A percentile compares a stretch with the other conserved stretches of the same genome.
phyloP scores from a whole-genome alignment of 805 yeast species.

The Saccharomycopsis sp. region DNA sequence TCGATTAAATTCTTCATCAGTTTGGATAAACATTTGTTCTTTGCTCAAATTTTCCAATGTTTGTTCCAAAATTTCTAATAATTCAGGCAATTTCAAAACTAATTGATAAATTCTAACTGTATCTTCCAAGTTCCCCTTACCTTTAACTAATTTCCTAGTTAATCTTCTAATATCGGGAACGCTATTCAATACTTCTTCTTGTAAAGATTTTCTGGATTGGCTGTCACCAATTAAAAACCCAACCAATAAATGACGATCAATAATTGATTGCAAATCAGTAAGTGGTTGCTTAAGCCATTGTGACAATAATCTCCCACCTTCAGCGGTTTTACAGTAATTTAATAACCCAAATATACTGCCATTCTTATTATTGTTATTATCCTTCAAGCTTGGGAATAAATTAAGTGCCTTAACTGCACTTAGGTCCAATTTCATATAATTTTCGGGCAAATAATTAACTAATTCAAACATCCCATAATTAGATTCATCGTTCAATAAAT shows the following conservation, averaged over 20 bases:
- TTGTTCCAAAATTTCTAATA: conserved; percentile 44
- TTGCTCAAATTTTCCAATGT: conserved; percentile 33
- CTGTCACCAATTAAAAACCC: conserved; percentile 65
- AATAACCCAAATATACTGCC: conserved; percentile 73
- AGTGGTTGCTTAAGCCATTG: conserved; percentile 98
- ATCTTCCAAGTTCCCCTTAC: conserved; percentile 69
- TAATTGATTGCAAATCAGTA: conserved; percentile 52
- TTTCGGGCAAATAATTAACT: conserved; percentile 61
- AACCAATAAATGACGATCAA: conserved; percentile 68
- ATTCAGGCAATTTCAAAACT: conserved; percentile 61
- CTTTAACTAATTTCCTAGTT: conserved; percentile 54
- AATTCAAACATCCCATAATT: conserved; percentile 50
- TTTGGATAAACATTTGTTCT: conserved; percentile 14
- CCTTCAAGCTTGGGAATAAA: conserved; percentile 58
- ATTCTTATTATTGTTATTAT: conserved; percentile 37
- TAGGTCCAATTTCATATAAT: conserved; percentile 84
- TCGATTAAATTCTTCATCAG: conserved; percentile 22
- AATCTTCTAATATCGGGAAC: conserved; percentile 82
- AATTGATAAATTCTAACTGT: conserved; percentile 85
- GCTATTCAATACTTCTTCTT: conserved; percentile 56
- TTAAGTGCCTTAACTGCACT: conserved; percentile 86
- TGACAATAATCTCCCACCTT: conserved; percentile 82
- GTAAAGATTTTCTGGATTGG: conserved; percentile 55
- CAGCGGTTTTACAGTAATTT: conserved; percentile 80
- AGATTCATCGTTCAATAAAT: conserved; percentile 49